phyloP scores from a whole-genome alignment of 1,284 basidiomycete genomes.

The Garcileccinum viscosum region DNA sequence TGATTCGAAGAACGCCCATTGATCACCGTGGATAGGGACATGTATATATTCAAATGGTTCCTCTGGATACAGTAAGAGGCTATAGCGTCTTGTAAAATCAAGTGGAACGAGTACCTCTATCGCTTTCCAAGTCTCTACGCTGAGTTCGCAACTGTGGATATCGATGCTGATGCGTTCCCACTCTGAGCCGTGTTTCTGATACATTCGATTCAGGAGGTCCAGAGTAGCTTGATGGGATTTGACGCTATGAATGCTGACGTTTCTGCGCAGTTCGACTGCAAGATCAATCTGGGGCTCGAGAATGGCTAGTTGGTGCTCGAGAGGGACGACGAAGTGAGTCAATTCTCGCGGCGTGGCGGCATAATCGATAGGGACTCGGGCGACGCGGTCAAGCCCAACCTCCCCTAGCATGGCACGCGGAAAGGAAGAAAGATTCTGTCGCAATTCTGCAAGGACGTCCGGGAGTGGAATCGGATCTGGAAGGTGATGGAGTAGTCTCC shows the following conservation, averaged over 20 bases:
- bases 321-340: constrained; percentile 72
- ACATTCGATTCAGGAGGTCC: constrained; percentile 63
- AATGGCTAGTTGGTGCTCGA: constrained; percentile 74
- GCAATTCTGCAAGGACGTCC: constrained; percentile 59
- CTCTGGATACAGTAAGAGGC: constrained; percentile 49
- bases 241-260: constrained; percentile 82
- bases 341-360: constrained; percentile 53
- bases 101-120: constrained; percentile 59
- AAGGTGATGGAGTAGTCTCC: constrained; percentile 58
- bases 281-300: constrained; percentile 79
- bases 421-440: constrained; percentile 59
- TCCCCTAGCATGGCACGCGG: constrained; percentile 82
- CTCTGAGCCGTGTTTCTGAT: constrained; percentile 51
- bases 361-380: constrained; percentile 67
- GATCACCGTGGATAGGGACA: constrained; percentile 81
- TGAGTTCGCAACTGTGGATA: constrained; percentile 80
- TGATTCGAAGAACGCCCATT: constrained; percentile 71
- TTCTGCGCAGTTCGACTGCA: constrained; percentile 73
- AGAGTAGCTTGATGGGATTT: constrained; percentile 69
- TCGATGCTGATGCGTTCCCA: constrained; percentile 74
- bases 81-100: background rate
- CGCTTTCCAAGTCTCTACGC: constrained; percentile 66
- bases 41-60: constrained; percentile 70
- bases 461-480: constrained; percentile 67
- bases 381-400: constrained; percentile 79